These are phyloP conservation scores for Linderina pennispora DNA, from an alignment of 192 early-diverging fungal genomes.

Conservation along the genomic window DNA sequence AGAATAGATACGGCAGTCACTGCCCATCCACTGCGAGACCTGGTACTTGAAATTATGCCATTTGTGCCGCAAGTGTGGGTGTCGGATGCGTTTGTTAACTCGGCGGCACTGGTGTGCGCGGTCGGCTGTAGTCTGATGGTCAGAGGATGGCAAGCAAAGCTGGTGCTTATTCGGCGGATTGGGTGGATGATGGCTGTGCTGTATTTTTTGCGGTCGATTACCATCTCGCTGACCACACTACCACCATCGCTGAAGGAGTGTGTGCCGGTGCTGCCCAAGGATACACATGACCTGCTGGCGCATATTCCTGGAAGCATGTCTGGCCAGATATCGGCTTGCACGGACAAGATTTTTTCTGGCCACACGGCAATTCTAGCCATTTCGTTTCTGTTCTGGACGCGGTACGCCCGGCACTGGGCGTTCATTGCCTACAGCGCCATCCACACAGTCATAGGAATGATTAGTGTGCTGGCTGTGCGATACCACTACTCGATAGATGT, in stretches of 20 bases:
- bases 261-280: constrained; percentile 7
- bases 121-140: constrained; percentile 14
- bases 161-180: constrained; percentile 46
- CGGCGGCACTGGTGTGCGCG: constrained; percentile 5
- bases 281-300: constrained; percentile 2
- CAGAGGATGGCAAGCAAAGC: constrained; percentile 30
- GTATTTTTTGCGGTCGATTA: constrained; percentile 51
- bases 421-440: constrained; percentile 34
- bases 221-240: constrained; percentile 50
- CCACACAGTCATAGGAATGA: constrained; percentile 35
- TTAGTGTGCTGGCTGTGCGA: constrained; percentile 45
- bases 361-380: constrained; percentile 49
- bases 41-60: constrained; percentile 12
- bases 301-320: constrained; percentile 22
- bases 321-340: constrained; percentile 45
- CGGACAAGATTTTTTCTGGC: constrained; percentile 57
- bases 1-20: no score
- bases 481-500: constrained; percentile 57
- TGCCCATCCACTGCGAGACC: constrained; percentile 9
- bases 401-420: constrained; percentile 43
- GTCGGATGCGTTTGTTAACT: constrained; percentile 16
- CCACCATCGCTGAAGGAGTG: constrained; percentile 36
- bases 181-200: constrained; percentile 46
- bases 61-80: constrained; percentile 7
- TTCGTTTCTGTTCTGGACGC: constrained; percentile 48